phyloP scores from a whole-genome alignment of 2,329 filamentous ascomycete species.

The Trichoderma brevicompactum region DNA sequence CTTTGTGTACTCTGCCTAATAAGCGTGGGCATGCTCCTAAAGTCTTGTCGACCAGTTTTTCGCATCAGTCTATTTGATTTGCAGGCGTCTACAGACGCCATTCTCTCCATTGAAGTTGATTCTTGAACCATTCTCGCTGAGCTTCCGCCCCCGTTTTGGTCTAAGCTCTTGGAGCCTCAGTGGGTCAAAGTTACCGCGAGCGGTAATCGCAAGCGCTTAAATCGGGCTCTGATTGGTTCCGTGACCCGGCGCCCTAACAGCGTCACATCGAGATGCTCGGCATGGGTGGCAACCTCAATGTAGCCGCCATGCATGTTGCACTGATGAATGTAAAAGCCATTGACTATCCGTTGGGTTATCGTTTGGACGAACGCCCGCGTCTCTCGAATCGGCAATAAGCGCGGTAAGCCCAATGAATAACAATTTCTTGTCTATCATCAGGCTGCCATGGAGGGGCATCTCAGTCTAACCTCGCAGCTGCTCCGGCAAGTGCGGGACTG shows the following conservation, averaged over 20 bases:
- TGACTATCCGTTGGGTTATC: conserved; percentile 6
- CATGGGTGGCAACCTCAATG: conserved; percentile 28
- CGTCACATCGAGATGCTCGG: conserved; percentile 34
- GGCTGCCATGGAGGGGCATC: background rate
- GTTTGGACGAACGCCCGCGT: background rate
- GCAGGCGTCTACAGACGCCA: conserved; percentile 2
- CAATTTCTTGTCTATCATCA: background rate
- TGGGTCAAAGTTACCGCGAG: conserved; percentile 37
- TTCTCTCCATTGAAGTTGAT: conserved; percentile 23
- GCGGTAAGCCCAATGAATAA: conserved; percentile 17
- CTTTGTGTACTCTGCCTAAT: background rate
- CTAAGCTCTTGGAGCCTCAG: conserved; percentile 33
- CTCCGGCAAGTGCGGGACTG: conserved; percentile 9
- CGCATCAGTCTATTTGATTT: background rate
- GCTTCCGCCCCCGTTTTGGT: conserved; percentile 26
- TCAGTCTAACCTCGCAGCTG: conserved; percentile 2
- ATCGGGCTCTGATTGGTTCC: conserved; percentile 36
- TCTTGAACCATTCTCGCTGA: background rate
- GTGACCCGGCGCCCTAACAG: conserved; percentile 29
- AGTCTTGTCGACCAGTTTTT: background rate
- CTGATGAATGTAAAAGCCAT: conserved; percentile 15
- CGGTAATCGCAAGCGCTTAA: conserved; percentile 41
- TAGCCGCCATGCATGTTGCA: conserved; percentile 21
- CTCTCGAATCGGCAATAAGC: conserved; percentile 13
- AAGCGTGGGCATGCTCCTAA: background rate